A percentile compares a stretch with the other conserved stretches of the same genome.
These are phyloP conservation scores for Filobasidium floriforme DNA, from an alignment of 768 basidiomycete species.

Conservation along the genomic window DNA sequence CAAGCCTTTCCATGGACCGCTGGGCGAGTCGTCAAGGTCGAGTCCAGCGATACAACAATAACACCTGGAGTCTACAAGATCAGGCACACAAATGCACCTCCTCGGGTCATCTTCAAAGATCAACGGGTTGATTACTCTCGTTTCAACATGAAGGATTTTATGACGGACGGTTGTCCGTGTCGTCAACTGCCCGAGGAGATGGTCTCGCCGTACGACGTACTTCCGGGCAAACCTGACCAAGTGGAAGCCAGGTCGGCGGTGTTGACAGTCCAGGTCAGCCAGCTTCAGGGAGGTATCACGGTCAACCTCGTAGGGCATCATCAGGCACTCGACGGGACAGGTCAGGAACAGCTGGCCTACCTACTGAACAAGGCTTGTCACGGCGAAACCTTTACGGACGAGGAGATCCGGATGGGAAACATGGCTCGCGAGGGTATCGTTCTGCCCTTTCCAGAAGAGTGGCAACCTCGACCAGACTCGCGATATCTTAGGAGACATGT, in stretches of 20 bases:
- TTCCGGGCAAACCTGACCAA: slow-evolving; percentile 7
- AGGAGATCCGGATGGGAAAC: slow-evolving; percentile 11
- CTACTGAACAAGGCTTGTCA: slow-evolving; percentile 15
- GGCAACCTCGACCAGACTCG: slow-evolving; percentile 7
- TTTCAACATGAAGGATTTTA: neutral
- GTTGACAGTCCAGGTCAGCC: slow-evolving; percentile 4
- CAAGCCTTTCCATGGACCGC: slow-evolving; percentile 8
- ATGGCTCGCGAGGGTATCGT: neutral
- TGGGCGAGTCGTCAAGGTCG: slow-evolving; percentile 5
- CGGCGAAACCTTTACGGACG: slow-evolving; percentile 1
- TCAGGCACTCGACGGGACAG: slow-evolving; percentile 9
- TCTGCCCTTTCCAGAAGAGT: neutral
- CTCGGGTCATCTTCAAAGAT: slow-evolving; percentile 9
- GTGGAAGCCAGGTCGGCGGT: neutral
- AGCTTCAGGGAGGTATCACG: neutral
- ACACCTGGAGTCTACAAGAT: slow-evolving; percentile 8
- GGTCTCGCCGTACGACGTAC: slow-evolving; percentile 10
- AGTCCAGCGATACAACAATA: neutral
- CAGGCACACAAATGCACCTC: neutral
- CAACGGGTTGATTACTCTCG: neutral
- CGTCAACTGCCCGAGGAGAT: neutral
- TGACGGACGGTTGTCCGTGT: neutral
- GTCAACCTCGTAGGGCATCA: slow-evolving; percentile 9
- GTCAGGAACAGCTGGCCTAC: slow-evolving; percentile 7
- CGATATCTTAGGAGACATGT: neutral